These are phyloP conservation scores for Candida buenavistaensis DNA, from an alignment of 1,139 yeast genomes.

Conservation along the genomic window DNA sequence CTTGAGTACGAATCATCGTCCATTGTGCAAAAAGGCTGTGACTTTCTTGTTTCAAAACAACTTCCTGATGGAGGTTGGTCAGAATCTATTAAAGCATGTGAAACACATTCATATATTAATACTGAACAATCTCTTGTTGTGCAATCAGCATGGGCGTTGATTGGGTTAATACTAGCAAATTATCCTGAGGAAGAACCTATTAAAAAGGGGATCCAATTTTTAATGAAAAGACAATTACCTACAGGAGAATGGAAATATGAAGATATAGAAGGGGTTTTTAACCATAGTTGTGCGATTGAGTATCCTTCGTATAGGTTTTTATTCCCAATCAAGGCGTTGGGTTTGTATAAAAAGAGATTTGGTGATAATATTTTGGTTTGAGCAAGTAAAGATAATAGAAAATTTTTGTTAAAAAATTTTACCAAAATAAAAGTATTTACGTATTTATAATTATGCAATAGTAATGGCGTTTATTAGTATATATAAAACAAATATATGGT, in stretches of 20 bases:
- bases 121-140: conserved; percentile 66
- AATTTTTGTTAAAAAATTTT: not conserved
- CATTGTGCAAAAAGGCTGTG: conserved; percentile 74
- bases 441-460: no score
- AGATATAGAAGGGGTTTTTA: conserved; percentile 92
- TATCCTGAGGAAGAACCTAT: conserved; percentile 74
- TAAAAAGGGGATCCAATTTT: conserved; percentile 58
- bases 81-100: conserved; percentile 83
- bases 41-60: conserved; percentile 75
- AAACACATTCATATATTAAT: conserved; percentile 73
- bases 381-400: not conserved
- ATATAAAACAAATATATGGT: no score
- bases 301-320: conserved; percentile 91
- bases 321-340: conserved; percentile 91
- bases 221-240: conserved; percentile 65
- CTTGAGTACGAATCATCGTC: conserved; percentile 61
- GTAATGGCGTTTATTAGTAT: no score
- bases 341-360: conserved; percentile 56
- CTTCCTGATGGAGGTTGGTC: conserved; percentile 96
- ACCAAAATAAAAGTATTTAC: no score
- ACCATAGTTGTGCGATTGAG: conserved; percentile 89
- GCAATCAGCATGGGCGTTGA: conserved; percentile 91
- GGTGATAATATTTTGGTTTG: conserved; percentile 19
- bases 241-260: conserved; percentile 90
- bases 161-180: conserved; percentile 76